Evolutionary conservation across 495 filamentous ascomycete species (phyloP), one percentile per base, ranked within the genome.

Genomic region (Neurospora sp.): DNA sequence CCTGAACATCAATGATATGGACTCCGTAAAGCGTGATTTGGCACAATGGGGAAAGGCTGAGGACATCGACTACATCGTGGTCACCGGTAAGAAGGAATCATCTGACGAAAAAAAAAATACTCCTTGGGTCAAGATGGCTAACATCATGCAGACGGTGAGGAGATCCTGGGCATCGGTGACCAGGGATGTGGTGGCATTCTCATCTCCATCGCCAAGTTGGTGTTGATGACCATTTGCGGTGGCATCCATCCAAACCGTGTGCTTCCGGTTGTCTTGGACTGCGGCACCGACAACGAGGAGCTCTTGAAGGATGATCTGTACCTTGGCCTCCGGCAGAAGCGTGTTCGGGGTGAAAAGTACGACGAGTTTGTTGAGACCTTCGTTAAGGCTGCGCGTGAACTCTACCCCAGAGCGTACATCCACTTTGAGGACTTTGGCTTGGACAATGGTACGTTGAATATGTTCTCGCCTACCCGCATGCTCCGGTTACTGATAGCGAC

Each of bases 91-190:
- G 79, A 31, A 38, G 11, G 14, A 9, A 35, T 9, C 1, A 16
- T 39, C 39, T 12, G 11, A 9, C 5, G 14, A 31, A 14, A 27
- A 16, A 14, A 10, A 31, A 16, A 27, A 31, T 6, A 31, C 23
- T 5, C 18, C 11, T 46, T 6, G 4, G 1, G 27, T n/a, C 6
- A 42, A 41, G 20, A 20, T 69, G 40, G 49, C 71, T 46, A 39
- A 62, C 35, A 11, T 3, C 2, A 8, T 0, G 39, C 39, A 83
- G 81, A 84, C 77, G 81, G 85, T 31, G 83, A 86, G 71, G 82
- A 94, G 84, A 96, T 97, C 73, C 87, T 97, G 7, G 94, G 94
- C 0, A 95, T 97, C 72, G 94, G 94, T 3, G 94, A 97, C 78
- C 94, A 97, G 81, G 94, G 94, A n/a, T 91, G 93, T 5, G 94